phyloP scores from a whole-genome alignment of 2,329 filamentous ascomycete genomes.

The Colletotrichum salicis region DNA sequence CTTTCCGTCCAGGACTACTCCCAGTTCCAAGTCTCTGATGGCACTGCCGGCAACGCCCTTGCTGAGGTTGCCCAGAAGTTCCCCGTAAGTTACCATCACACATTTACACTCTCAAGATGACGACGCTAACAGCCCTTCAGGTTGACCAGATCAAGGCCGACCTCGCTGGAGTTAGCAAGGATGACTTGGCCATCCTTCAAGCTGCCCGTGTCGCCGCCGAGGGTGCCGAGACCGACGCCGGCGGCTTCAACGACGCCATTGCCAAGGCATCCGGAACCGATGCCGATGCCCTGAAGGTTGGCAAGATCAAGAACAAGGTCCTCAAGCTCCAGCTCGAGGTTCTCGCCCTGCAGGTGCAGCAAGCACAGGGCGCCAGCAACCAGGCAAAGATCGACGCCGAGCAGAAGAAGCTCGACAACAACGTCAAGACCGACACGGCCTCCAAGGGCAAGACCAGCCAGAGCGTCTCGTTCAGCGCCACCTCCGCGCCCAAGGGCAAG shows the following conservation, averaged over 20 bases:
- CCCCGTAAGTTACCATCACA: constrained; percentile 50
- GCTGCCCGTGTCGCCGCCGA: constrained; percentile 62
- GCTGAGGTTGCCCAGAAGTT: constrained; percentile 65
- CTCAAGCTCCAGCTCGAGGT: constrained; percentile 66
- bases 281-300: constrained; percentile 59
- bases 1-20: constrained; percentile 32
- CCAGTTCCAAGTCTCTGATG: constrained; percentile 59
- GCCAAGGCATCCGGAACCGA: constrained; percentile 54
- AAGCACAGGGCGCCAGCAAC: constrained; percentile 58
- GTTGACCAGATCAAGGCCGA: constrained; percentile 43
- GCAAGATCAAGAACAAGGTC: constrained; percentile 72
- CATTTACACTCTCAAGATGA: too few relatives aligned
- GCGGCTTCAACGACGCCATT: constrained; percentile 64
- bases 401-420: constrained; percentile 63
- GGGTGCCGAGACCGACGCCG: constrained; percentile 58
- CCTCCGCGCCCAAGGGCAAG: constrained; percentile 12
- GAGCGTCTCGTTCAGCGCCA: constrained; percentile 48
- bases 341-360: constrained; percentile 60
- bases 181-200: constrained; percentile 62
- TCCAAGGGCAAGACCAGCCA: constrained; percentile 48
- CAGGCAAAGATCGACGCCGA: constrained; percentile 56
- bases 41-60: constrained; percentile 62
- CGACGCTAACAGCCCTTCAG: constrained; percentile 4
- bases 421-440: constrained; percentile 54
- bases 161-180: constrained; percentile 56